phyloP scores from a whole-genome alignment of 805 yeast species.

The Schizosaccharomyces pombe region DNA sequence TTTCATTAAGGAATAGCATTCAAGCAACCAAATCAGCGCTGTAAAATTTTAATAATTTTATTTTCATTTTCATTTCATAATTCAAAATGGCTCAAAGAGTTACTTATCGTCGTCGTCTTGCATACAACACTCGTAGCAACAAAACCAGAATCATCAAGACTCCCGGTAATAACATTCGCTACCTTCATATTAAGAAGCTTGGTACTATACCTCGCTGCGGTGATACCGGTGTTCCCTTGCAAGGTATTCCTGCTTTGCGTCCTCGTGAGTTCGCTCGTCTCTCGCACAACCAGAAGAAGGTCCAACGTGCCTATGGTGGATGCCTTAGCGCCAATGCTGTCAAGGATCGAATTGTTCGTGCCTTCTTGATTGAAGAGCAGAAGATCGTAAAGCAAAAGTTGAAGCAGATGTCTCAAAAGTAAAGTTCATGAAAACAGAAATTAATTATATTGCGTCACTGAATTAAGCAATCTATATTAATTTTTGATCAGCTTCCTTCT shows the following conservation, averaged over 20 bases:
- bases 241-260: slow-evolving; percentile 57
- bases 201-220: slow-evolving; percentile 50
- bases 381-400: slow-evolving; percentile 64
- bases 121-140: slow-evolving; percentile 95
- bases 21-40: no score
- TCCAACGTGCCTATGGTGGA: slow-evolving; percentile 99
- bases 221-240: slow-evolving; percentile 26
- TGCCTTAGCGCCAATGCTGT: slow-evolving; percentile 89
- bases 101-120: slow-evolving; percentile 5
- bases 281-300: slow-evolving; percentile 93
- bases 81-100: slow-evolving; percentile 4
- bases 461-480: no score
- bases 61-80: no score
- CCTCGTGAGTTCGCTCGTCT: slow-evolving; percentile 93
- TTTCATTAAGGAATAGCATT: no score
- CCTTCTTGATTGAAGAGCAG: slow-evolving; percentile 98
- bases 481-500: no score
- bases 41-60: no score
- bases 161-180: slow-evolving; percentile 98
- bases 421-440: no score
- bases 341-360: slow-evolving; percentile 86
- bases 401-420: neutral
- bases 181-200: slow-evolving; percentile 86
- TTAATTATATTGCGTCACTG: no score
- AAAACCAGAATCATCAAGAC: slow-evolving; percentile 98